phyloP scores from a whole-genome alignment of 257 asterid species.

The Prunella vulgaris region DNA sequence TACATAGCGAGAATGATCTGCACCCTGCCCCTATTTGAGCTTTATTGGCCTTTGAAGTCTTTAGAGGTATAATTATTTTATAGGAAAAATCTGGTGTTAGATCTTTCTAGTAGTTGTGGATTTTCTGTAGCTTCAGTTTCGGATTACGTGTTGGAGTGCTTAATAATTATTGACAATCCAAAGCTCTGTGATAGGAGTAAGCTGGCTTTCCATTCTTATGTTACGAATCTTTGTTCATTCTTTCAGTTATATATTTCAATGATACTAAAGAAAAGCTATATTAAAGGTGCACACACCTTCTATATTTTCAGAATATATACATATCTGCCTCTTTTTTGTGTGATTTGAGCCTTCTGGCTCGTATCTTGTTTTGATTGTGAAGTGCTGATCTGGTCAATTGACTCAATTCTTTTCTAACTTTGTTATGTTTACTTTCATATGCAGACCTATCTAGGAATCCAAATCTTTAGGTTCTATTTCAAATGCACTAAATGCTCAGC shows the following conservation, averaged over 20 bases:
- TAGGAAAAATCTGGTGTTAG: neutral
- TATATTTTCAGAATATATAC: neutral
- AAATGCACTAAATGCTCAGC: conserved; percentile 89
- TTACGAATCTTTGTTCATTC: neutral
- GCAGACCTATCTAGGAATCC: conserved; percentile 88
- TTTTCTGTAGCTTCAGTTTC: neutral
- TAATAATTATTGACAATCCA: neutral
- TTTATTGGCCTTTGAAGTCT: neutral
- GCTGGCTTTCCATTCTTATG: neutral
- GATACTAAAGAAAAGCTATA: neutral
- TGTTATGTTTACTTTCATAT: conserved; percentile 18
- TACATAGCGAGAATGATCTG: neutral
- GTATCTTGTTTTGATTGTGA: neutral
- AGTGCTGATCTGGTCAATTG: neutral
- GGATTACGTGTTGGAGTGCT: neutral
- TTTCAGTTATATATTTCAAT: neutral
- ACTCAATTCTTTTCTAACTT: conserved; percentile 16
- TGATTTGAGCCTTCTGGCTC: neutral
- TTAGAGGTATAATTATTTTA: neutral
- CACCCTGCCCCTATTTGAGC: neutral
- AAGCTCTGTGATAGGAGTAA: neutral
- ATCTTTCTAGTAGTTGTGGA: neutral
- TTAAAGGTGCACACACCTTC: neutral
- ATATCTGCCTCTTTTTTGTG: neutral
- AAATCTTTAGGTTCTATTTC: conserved; percentile 78